These are phyloP conservation scores for Suillus lakei DNA, from an alignment of 768 basidiomycete species.

Conservation along the genomic window DNA sequence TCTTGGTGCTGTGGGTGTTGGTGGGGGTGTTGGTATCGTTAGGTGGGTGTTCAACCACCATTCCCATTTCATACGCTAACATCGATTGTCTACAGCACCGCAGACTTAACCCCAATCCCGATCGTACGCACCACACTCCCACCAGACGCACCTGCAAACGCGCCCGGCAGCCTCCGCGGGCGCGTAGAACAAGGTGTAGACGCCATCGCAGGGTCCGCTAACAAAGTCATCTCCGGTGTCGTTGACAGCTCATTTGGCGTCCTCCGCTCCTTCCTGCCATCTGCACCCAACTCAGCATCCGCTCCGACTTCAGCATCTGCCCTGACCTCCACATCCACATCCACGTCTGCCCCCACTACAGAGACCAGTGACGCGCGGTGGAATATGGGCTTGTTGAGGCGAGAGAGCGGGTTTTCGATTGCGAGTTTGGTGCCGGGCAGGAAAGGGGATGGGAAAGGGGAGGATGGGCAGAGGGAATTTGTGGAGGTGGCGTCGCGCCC, in stretches of 20 bases:
- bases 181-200: slow-evolving; percentile 83
- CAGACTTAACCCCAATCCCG: slow-evolving; percentile 82
- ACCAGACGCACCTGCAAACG: slow-evolving; percentile 52
- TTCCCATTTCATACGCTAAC: background rate
- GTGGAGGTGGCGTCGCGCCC: slow-evolving; percentile 58
- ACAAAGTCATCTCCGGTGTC: slow-evolving; percentile 78
- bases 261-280: slow-evolving; percentile 75
- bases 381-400: slow-evolving; percentile 70
- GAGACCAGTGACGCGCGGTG: slow-evolving; percentile 33
- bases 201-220: slow-evolving; percentile 81
- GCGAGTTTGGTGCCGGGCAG: slow-evolving; percentile 67
- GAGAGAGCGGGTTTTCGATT: slow-evolving; percentile 84
- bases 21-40: slow-evolving; percentile 60
- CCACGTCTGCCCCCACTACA: slow-evolving; percentile 10
- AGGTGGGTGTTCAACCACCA: slow-evolving; percentile 46
- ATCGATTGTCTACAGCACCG: slow-evolving; percentile 51
- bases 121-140: slow-evolving; percentile 53
- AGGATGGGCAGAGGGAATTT: slow-evolving; percentile 54
- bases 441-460: slow-evolving; percentile 18
- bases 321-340: slow-evolving; percentile 18
- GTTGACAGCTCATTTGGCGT: slow-evolving; percentile 92
- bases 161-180: slow-evolving; percentile 63
- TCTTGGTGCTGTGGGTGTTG: slow-evolving; percentile 69
- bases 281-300: slow-evolving; percentile 28
- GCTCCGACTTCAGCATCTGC: slow-evolving; percentile 30